A percentile compares a stretch with the other conserved stretches of the same genome.
These are phyloP conservation scores for Adansonia gregorii DNA, from an alignment of 441 rosid species.

Conservation along the genomic window DNA sequence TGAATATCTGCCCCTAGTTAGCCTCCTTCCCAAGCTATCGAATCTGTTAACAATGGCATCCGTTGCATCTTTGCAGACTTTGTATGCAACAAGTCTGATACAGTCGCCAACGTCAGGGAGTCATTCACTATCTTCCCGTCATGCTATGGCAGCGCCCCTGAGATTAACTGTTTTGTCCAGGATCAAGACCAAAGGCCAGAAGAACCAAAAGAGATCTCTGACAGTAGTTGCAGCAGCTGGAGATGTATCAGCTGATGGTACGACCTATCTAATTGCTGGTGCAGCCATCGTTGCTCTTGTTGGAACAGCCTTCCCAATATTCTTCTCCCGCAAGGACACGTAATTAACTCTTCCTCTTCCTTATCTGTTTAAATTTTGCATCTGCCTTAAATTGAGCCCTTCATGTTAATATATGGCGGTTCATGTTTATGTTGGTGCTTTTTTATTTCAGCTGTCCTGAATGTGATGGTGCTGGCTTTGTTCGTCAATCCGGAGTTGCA, in stretches of 20 bases:
- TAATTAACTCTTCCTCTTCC: constrained; percentile 31
- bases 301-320: constrained; percentile 87
- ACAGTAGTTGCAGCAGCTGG: constrained; percentile 78
- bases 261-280: constrained; percentile 64
- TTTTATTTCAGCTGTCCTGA: constrained; percentile 69
- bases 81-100: constrained; percentile 38
- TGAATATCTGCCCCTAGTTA: not conserved
- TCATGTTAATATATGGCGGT: not conserved
- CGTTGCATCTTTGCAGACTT: constrained; percentile 41
- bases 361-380: too few relatives aligned
- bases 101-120: constrained; percentile 30
- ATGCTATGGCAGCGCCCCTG: constrained; percentile 1
- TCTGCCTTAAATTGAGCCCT: not conserved
- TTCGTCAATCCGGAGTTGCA: constrained; percentile 55
- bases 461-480: constrained; percentile 95
- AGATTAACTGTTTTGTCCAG: constrained; percentile 27
- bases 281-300: constrained; percentile 72
- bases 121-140: constrained; percentile 11
- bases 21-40: not conserved
- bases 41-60: constrained; percentile 50
- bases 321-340: constrained; percentile 89
- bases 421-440: not conserved
- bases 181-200: constrained; percentile 29
- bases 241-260: constrained; percentile 86
- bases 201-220: constrained; percentile 40